Conservation (phyloP, 257 asterid species). For the Solanum chilense region DNA sequence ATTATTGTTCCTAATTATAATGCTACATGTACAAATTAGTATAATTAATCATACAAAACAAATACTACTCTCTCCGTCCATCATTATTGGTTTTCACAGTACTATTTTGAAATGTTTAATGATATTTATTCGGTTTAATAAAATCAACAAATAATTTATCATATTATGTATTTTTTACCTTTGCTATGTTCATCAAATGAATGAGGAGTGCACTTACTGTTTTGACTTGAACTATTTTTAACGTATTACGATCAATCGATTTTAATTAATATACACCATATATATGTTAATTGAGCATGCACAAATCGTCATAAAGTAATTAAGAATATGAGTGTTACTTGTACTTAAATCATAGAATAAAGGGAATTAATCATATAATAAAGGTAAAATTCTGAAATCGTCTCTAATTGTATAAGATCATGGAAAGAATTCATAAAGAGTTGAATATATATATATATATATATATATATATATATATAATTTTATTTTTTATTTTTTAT, state of each 20-base stretch:
- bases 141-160: too few species aligned
- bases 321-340: neutral
- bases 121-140: too few species aligned
- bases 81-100: too few species aligned
- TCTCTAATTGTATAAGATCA: neutral
- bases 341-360: neutral
- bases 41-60: neutral
- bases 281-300: neutral
- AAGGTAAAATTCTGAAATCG: neutral
- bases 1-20: neutral
- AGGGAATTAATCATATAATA: neutral
- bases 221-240: neutral
- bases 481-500: too few species aligned
- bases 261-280: neutral
- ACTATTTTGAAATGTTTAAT: too few species aligned
- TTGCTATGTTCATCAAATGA: neutral
- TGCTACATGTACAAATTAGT: neutral
- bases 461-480: too few species aligned
- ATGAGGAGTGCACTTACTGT: neutral
- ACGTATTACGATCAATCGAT: neutral
- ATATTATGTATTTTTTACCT: too few species aligned
- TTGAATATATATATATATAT: neutral
- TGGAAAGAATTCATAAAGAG: neutral
- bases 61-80: neutral
- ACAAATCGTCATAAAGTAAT: neutral